Base-by-base conservation (phyloP, 2,329 filamentous ascomycete species). In the Coniochaeta sp. region DNA sequence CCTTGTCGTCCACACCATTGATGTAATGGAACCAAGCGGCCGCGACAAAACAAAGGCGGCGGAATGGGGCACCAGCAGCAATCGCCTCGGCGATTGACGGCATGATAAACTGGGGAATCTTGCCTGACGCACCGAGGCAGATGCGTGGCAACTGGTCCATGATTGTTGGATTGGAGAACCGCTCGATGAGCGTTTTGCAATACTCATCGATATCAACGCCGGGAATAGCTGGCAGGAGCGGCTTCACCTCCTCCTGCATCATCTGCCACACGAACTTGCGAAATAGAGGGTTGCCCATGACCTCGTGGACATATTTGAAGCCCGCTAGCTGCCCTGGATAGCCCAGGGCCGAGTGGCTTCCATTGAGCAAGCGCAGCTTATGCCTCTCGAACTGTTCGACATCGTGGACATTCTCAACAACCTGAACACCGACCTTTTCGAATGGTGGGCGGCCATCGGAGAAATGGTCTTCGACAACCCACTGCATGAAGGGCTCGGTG, bases 371-470 rank as follows among this genome's bases (percentile, higher is more conserved):
- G 19, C 80, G 79, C 40, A 82, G 77, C 74, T 82, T 82, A 74
- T 82, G 79, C 74, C 78, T 81, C 74, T 82, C 80, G 63, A 81
- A 82, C 67, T 80, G 70, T 71, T 82, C 80, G 30, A 82, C 80
- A 16, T 77, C 75, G 65, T 79, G 73, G n/a, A 81, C 78, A 58
- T 80, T 72, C 60, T 74, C 71, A 63, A 82, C 80, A 7, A 82
- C 74, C 72, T 82, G 79, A 3, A 80, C 79, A 59, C 80, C 80
- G 44, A 78, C 79, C 69, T 79, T 78, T 54, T 82, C 80, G 55
- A 82, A 80, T 0, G 77, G 72, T 28, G 80, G 80, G 52, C 80
- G 80, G 40, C 79, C 80, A 61, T 81, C 74, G 62, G 66, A 71
- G 69, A 82, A 82, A 60, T 77, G 71, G 71, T 82, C 79, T 70